phyloP scores from a whole-genome alignment of 2,329 filamentous ascomycete genomes.

The Xylariomycetidae sp. region DNA sequence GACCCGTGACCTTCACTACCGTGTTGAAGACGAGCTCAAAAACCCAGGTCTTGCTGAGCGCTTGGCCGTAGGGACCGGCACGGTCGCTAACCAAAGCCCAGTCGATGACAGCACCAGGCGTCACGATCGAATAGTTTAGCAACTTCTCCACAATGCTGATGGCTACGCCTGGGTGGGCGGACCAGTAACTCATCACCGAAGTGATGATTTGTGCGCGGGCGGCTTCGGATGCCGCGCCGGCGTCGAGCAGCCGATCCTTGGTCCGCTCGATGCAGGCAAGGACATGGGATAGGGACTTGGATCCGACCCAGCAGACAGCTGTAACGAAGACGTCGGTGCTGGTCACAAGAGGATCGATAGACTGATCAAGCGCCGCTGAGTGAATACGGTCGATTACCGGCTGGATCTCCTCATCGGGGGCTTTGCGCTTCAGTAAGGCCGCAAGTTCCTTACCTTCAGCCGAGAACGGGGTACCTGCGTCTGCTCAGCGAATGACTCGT shows the following conservation, averaged over 20 bases:
- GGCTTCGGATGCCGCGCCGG: constrained; percentile 66
- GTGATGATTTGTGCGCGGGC: constrained; percentile 84
- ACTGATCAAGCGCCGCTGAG: constrained; percentile 63
- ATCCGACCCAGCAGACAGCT: constrained; percentile 85
- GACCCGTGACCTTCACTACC: constrained; percentile 81
- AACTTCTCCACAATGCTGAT: constrained; percentile 94
- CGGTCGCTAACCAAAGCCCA: constrained; percentile 70
- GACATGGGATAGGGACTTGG: constrained; percentile 93
- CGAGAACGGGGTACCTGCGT: constrained; percentile 68
- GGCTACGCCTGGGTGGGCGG: constrained; percentile 83
- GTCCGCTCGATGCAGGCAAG: constrained; percentile 92
- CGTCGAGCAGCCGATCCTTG: constrained; percentile 78
- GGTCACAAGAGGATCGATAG: constrained; percentile 73
- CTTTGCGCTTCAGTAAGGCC: constrained; percentile 74
- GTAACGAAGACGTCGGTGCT: constrained; percentile 94
- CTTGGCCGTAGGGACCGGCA: constrained; percentile 50
- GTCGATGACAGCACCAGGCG: constrained; percentile 76
- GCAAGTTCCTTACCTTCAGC: constrained; percentile 79
- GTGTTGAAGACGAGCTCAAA: constrained; percentile 90
- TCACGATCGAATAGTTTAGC: constrained; percentile 93
- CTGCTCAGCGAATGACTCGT: constrained; percentile 9
- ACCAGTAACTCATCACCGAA: constrained; percentile 89
- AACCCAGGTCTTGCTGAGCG: constrained; percentile 67
- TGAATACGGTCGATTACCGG: constrained; percentile 75
- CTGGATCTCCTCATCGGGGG: constrained; percentile 79